These are phyloP conservation scores for Singerocomus inundabilis DNA, from an alignment of 1,284 basidiomycete genomes.

Conservation along the genomic window DNA sequence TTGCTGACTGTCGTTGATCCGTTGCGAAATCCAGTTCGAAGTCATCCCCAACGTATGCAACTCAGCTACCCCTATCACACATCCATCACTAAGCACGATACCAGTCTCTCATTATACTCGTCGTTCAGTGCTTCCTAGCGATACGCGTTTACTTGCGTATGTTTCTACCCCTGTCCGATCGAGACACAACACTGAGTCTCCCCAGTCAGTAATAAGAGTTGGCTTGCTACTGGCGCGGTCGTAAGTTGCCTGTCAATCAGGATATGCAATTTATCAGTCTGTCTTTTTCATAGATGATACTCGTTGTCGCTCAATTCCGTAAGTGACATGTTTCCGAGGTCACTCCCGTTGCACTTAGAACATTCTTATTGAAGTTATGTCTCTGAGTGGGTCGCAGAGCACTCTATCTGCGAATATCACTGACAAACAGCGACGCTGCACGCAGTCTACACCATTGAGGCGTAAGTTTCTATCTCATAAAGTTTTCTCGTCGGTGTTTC, in stretches of 20 bases:
- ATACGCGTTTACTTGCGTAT: background rate
- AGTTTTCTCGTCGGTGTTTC: background rate
- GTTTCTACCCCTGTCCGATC: background rate
- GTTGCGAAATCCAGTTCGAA: constrained; percentile 27
- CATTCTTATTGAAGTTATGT: background rate
- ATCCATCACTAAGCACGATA: too few species aligned
- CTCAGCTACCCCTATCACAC: background rate
- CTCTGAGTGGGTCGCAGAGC: background rate
- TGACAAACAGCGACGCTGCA: background rate
- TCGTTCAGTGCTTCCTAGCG: background rate
- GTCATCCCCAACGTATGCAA: constrained; percentile 35
- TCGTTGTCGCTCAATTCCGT: background rate
- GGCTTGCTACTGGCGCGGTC: background rate
- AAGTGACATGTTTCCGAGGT: background rate
- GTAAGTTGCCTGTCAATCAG: background rate
- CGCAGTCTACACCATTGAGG: background rate
- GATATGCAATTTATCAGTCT: too few species aligned
- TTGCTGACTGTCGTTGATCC: background rate
- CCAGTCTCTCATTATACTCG: background rate
- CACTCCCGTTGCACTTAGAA: background rate
- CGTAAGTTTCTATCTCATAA: background rate
- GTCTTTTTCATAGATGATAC: background rate
- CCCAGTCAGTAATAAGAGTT: background rate
- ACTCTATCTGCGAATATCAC: background rate
- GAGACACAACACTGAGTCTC: background rate